Evolutionary conservation across 176 grass and related monocot genomes (phyloP), one percentile per base, ranked within the genome.

Genomic region (Secale cereale): DNA sequence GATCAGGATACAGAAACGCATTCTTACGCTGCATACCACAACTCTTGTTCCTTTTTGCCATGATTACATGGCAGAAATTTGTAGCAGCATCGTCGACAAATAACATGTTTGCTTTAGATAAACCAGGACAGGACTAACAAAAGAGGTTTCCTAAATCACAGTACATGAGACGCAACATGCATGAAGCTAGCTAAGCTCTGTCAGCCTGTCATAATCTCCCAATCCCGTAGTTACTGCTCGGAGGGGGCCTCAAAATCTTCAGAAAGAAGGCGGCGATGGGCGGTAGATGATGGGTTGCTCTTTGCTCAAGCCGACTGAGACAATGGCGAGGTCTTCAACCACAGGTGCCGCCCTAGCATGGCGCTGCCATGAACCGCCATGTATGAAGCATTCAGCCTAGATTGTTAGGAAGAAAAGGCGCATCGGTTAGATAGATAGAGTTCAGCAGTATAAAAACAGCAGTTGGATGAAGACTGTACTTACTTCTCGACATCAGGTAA

Each of bases 401-500:
- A 78, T 82, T 23, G 11, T 16, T 82, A 84, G 35, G 69, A 76
- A 79, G 1, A 77, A 29, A 2, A 80, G 28, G 22, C 78, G 60
- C 43, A 61, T 59, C 19, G 56, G 22, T 88, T 78, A 94, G 48
- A 52, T 50, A 50, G 46, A 50, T 52, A 52, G 63, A 80, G 43
- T 10, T 35, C 28, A 29, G 10, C 74, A 74, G 22, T 64, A 63
- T 65, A 81, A 30, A 39, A 63, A 63, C 12, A 15, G 12, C 25
- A 5, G 61, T 28, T 63, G 13, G 60, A 64, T 63, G 35, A 40
- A 40, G 19, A 82, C 23, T 70, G 6, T 62, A 86, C 89, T 85
- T 79, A 98, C 95, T 90, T 92, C 72, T 96, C 82, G 14, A 92
- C 94, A 59, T 89, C 90, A 68, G 97, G 97, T 89, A 99, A 91